Base-by-base conservation (phyloP, 306 rosid species). In the Vachellia collinsii region DNA sequence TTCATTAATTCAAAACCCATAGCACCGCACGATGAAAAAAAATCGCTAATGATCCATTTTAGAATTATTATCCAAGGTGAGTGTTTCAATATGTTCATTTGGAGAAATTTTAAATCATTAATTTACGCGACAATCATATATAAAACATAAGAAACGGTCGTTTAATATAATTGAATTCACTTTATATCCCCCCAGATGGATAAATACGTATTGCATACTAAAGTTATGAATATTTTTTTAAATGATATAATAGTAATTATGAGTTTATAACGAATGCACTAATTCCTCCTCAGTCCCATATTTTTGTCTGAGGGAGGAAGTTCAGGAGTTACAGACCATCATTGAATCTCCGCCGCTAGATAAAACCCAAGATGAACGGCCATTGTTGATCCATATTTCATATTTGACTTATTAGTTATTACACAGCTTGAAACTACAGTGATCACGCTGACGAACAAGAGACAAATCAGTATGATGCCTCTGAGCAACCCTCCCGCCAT, bases 251-350 rank as follows among this genome's bases (percentile, higher is more conserved):
- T 36, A 86, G 73, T 62, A 77, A 82, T 77, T 74, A 64, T 39
- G 11, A 62, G 19, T 87, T 53, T 71, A 88, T 85, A 71, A 61
- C 83, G 72, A 84, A 77, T 47, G 85, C 97, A 83, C 83, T 84
- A 86, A 94, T 92, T 86, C 81, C 94, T 89, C 91, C 78, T 19
- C 17, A 61, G 17, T 61, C 70, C 82, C 36, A 66, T 72, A 54
- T 76, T 77, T 84, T 87, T 77, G 81, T 77, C 62, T 66, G 79
- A 77, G 79, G 51, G 82, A 63, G 69, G 98, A 89, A 92, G 85
- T 81, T 83, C 77, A 88, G 85, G 92, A 87, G 97, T 94, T 91
- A 86, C 92, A 81, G 11, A 3, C 10, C 11, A 74, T 47, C 36
- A 37, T 19, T 22, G 11, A 89, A 70, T 88, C 70, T 20, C 56